Evolutionary conservation across 2,329 filamentous ascomycete species (phyloP), one percentile per base, ranked within the genome.

Genomic region (Exophiala xenobiotica): DNA sequence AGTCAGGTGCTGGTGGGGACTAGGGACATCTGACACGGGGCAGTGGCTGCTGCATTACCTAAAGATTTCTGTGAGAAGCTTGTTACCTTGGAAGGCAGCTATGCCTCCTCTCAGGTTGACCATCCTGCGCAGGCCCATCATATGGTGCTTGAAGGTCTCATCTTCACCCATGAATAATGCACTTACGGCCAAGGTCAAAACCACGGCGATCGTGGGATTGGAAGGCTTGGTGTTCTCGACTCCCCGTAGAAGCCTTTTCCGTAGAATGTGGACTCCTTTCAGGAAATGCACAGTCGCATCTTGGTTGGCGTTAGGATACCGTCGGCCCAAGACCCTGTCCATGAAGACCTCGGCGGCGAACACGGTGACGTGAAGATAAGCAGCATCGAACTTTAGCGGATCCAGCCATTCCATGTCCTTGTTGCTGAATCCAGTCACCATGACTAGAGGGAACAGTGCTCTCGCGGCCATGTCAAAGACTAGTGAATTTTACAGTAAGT

Each of bases 31-130:
- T n/a, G n/a, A n/a, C n/a, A n/a, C 14, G 11, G 11, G 26, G n/a
- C n/a, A n/a, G n/a, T n/a, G n/a, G n/a, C n/a, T n/a, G n/a, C n/a
- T n/a, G n/a, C 49, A n/a, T 38, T 56, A 68, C 67, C 63, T 67
- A 2, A 67, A 49, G 18, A 70, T 60, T 43, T 74, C 70, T 7
- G 68, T 57, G 2, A 68, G 42, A 11, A 73, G 63, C 45, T 72
- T 73, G 18, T 68, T 68, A 6, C 62, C 41, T 6, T 44, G 56
- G 11, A 74, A 67, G 1, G 57, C 57, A 12, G 12, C 26, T 2
- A 72, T 27, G 1, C 70, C 71, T 5, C 72, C 72, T 44, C 67
- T 66, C 18, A 74, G 26, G 16, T 63, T 53, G 9, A 73, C 62
- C 6, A 75, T 71, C 51, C 63, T 69, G 16, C 62, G 61, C 12